Evolutionary conservation across 495 filamentous ascomycete species (phyloP).

Genomic region (Podospora comata): DNA sequence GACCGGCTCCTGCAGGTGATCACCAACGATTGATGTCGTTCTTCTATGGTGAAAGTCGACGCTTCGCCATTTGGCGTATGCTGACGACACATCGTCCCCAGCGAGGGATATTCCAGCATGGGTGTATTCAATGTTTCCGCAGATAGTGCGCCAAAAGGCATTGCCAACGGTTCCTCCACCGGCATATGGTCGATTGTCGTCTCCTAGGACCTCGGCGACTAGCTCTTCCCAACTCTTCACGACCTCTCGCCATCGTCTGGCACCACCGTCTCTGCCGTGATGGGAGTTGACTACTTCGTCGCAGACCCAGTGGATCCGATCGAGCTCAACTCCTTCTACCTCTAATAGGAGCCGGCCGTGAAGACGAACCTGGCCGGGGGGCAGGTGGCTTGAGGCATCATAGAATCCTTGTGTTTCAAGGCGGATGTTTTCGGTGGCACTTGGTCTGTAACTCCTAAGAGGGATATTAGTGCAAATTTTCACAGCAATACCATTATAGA

Average conservation of each 20-base stretch:
- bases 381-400: conserved; percentile 14
- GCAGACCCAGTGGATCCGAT: conserved; percentile 19
- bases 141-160: conserved; percentile 28
- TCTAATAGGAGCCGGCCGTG: conserved; percentile 15
- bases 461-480: not conserved
- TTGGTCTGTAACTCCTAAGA: conserved; percentile 14
- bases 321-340: conserved; percentile 17
- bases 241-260: conserved; percentile 15
- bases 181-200: conserved; percentile 1
- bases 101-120: conserved; percentile 15
- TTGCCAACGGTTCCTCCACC: conserved; percentile 15
- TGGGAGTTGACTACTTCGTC: conserved; percentile 14
- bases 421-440: conserved; percentile 16
- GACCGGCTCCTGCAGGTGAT: conserved; percentile 18
- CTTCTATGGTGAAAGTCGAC: conserved; percentile 15
- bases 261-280: not conserved
- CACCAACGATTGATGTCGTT: conserved; percentile 24
- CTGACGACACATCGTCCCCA: not conserved
- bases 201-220: not conserved
- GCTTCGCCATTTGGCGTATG: conserved; percentile 20
- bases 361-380: not conserved
- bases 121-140: conserved; percentile 22
- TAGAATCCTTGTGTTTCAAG: conserved; percentile 18
- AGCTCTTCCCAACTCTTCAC: conserved; percentile 8
- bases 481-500: not conserved